Evolutionary conservation across 257 asterid genomes (phyloP), one percentile per base, ranked within the genome.

Genomic region (Henckelia pumila): DNA sequence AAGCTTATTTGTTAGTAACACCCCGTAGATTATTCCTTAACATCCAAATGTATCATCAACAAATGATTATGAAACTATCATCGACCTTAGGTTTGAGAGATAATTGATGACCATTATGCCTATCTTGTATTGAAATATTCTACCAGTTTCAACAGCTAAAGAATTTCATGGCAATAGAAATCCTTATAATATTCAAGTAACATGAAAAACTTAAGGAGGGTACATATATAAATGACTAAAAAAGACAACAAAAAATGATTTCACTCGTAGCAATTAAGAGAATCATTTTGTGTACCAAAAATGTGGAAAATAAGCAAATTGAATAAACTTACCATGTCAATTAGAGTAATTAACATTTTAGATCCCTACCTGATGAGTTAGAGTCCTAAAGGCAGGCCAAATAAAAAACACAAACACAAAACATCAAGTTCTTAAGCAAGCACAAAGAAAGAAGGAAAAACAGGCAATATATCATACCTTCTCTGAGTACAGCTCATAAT

Each of bases 401-500:
- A 40, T 40, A 13, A 40, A 40, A 11, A 40, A 13, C 0, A 2
- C 44, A 13, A 3, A 37, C 6, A 40, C n/a, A 40, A 40, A 40
- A 40, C 50, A 40, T 40, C 6, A 11, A 11, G 50, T 40, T 40
- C 44, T 69, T 30, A 64, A n/a, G 21, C 59, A 56, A 67, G 32
- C n/a, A 33, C 28, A 49, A 61, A 59, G 76, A 65, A 49, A 56
- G 19, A 44, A 62, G 49, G 30, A 19, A 19, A 26, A 67, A 50
- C 8, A 24, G 44, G 57, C 35, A 21, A 64, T 13, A 61, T 17
- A 35, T 1, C 24, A 7, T 76, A 94, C 99, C 99, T 91, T 79
- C 99, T 84, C 75, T 94, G 99, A 0, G 80, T 88, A 68, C 99
- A 94, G 69, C 91, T 76, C 81, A 91, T 71, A 66, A 94, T 91